Conservation (phyloP, 2,329 filamentous ascomycete genomes). For the Pseudocercospora vitis region DNA sequence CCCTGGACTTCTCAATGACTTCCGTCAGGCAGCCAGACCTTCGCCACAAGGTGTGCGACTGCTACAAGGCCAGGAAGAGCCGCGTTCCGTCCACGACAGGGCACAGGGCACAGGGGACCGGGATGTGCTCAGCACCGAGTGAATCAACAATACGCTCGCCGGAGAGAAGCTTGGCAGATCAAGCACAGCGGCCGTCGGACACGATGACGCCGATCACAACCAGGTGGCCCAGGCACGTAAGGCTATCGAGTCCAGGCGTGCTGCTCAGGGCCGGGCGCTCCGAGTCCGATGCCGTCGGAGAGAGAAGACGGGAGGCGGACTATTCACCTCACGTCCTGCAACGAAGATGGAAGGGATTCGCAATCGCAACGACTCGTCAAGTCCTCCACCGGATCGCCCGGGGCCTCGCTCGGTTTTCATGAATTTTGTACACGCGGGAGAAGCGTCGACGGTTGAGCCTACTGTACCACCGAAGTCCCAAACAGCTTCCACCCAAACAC, state of each 20-base stretch:
- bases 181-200: background rate
- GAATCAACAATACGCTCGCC: background rate
- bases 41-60: background rate
- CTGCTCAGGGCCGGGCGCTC: background rate
- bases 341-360: background rate
- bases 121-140: background rate
- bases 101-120: no score
- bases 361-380: background rate
- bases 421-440: background rate
- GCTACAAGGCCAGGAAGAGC: conserved; percentile 1
- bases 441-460: no score
- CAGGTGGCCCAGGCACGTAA: background rate
- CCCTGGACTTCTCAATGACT: background rate
- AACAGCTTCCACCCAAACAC: background rate
- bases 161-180: conserved; percentile 4
- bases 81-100: conserved; percentile 8
- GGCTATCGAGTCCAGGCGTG: background rate
- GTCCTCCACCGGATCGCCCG: no score
- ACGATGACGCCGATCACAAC: background rate
- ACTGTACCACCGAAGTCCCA: background rate
- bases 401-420: background rate
- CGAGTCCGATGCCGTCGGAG: background rate
- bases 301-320: no score
- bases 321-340: no score
- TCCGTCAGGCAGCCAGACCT: conserved; percentile 1